Percentiles rank a stretch among this genome's conserved stretches.
Evolutionary conservation across 768 basidiomycete genomes (phyloP).

Genomic region (Rhizopogon rudus): DNA sequence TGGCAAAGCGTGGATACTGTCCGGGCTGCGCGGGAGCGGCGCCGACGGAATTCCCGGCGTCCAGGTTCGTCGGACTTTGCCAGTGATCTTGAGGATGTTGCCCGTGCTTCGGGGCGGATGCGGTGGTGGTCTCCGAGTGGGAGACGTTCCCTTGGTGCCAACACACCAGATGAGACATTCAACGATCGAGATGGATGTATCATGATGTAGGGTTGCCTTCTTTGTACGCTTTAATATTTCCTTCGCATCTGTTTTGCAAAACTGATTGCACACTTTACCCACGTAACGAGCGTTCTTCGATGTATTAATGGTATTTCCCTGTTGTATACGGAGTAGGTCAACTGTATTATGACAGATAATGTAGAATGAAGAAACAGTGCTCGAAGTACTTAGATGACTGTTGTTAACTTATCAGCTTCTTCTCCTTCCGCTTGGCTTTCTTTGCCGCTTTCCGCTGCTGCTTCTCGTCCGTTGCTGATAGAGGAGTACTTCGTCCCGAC

Average conservation of each 20-base stretch:
- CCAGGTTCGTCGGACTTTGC: slow-evolving; percentile 27
- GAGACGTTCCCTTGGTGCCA: slow-evolving; percentile 42
- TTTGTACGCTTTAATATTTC: slow-evolving; percentile 23
- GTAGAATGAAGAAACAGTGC: not conserved
- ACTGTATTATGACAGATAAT: not conserved
- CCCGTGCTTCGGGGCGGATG: slow-evolving; percentile 14
- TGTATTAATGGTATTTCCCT: slow-evolving; percentile 5
- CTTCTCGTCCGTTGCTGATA: slow-evolving; percentile 16
- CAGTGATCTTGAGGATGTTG: slow-evolving; percentile 26
- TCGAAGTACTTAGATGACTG: not conserved
- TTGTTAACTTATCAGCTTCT: slow-evolving; percentile 9
- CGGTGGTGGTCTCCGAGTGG: slow-evolving; percentile 41
- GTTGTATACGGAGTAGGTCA: not conserved
- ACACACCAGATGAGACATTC: slow-evolving; percentile 38
- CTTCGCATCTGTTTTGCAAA: slow-evolving; percentile 6
- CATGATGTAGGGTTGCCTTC: slow-evolving; percentile 50
- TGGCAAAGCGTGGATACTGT: slow-evolving; percentile 87
- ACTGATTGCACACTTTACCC: slow-evolving; percentile 11
- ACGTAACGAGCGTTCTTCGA: slow-evolving; percentile 6
- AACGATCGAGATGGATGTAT: slow-evolving; percentile 58
- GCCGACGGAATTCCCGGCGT: slow-evolving; percentile 49
- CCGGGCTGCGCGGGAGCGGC: slow-evolving; percentile 58
- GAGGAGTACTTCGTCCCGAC: slow-evolving; percentile 18
- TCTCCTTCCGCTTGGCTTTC: slow-evolving; percentile 31
- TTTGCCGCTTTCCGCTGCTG: slow-evolving; percentile 24